phyloP scores from a whole-genome alignment of 176 grass and related monocot species.

The Thinopyrum elongatum region DNA sequence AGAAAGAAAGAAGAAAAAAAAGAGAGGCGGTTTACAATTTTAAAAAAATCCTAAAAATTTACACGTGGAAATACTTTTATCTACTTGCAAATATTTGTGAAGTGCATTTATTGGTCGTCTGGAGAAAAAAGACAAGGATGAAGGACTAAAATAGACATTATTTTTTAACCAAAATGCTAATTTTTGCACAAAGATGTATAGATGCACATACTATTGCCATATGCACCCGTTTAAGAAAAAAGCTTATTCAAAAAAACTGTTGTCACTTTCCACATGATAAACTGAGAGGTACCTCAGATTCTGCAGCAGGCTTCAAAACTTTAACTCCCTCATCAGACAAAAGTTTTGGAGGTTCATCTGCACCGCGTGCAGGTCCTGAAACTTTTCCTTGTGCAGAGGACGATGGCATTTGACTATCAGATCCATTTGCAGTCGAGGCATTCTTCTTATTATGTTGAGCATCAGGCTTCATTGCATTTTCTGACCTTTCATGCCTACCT shows the following conservation, averaged over 20 bases:
- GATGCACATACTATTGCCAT: neutral
- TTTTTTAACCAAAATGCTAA: neutral
- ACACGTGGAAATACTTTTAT: neutral
- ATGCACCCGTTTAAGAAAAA: neutral
- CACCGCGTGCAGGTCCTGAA: conserved; percentile 47
- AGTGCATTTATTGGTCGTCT: no score
- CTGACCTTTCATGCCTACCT: conserved; percentile 68
- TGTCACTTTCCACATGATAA: neutral
- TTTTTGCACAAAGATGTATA: neutral
- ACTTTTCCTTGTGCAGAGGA: conserved; percentile 48
- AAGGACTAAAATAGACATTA: neutral
- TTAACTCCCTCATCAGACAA: conserved; percentile 57
- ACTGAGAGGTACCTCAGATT: conserved; percentile 69
- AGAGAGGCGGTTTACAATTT: neutral
- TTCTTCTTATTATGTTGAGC: conserved; percentile 62
- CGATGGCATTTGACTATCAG: conserved; percentile 44
- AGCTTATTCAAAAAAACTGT: neutral
- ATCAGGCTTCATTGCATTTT: conserved; percentile 58
- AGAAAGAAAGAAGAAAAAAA: neutral
- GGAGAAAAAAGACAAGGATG: neutral
- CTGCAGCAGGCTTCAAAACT: conserved; percentile 53
- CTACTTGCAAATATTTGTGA: neutral
- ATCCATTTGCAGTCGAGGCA: conserved; percentile 49
- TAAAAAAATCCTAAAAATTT: neutral
- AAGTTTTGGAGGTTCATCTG: conserved; percentile 66